Conservation (phyloP, 202 grass and related monocot genomes). For the Digitaria exilis region DNA sequence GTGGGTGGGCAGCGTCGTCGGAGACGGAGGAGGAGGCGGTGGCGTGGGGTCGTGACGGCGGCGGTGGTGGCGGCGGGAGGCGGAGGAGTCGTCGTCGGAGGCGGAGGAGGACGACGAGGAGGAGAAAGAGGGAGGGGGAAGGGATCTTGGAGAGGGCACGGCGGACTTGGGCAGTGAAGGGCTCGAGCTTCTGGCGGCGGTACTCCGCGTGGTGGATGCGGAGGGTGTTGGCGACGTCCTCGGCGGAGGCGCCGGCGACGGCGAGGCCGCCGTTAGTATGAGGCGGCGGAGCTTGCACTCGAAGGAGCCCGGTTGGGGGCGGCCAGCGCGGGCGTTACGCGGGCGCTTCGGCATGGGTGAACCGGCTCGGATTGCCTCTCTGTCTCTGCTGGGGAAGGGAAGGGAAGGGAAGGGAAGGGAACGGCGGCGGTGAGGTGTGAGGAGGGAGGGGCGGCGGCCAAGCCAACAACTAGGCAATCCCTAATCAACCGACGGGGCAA, state of each 20-base stretch:
- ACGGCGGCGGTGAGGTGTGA: too few species aligned
- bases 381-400: too few species aligned
- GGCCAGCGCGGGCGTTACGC: constrained; percentile 30
- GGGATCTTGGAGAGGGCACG: constrained; percentile 40
- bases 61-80: constrained; percentile 17
- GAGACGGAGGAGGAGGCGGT: constrained; percentile 43
- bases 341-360: constrained; percentile 76
- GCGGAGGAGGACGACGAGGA: constrained; percentile 16
- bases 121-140: neutral
- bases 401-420: too few species aligned
- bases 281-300: constrained; percentile 37
- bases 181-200: constrained; percentile 54
- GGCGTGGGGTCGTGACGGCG: constrained; percentile 14
- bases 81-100: neutral
- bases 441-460: too few species aligned
- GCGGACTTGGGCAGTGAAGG: constrained; percentile 52
- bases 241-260: constrained; percentile 34
- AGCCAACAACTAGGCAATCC: too few species aligned
- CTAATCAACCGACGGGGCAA: too few species aligned
- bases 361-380: too few species aligned
- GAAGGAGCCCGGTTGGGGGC: constrained; percentile 3
- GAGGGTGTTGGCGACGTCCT: constrained; percentile 55
- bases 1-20: constrained; percentile 26
- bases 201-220: constrained; percentile 51
- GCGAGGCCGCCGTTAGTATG: constrained; percentile 52